Percentiles rank a stretch among this genome's conserved stretches.
Evolutionary conservation across 2,329 filamentous ascomycete genomes (phyloP).

Genomic region (Epicoccum sorghinum): DNA sequence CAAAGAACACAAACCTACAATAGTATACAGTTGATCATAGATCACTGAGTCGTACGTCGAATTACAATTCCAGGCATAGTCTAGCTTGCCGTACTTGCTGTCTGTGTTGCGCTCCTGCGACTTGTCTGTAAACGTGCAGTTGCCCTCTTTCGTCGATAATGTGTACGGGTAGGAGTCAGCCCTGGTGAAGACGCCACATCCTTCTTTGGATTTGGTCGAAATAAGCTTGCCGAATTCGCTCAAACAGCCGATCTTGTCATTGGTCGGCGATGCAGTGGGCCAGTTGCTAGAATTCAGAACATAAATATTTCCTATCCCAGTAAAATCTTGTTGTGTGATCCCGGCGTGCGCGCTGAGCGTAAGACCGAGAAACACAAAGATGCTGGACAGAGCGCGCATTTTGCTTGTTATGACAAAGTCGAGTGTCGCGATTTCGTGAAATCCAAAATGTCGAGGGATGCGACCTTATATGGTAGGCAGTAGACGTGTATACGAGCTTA

Average conservation of each 20-base stretch:
- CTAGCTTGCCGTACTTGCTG: slow-evolving; percentile 32
- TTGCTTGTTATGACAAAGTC: not conserved
- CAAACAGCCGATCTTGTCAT: slow-evolving; percentile 38
- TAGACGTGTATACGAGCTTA: not conserved
- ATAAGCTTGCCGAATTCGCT: slow-evolving; percentile 33
- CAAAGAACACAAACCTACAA: slow-evolving; percentile 22
- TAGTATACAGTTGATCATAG: slow-evolving; percentile 40
- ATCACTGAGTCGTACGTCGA: slow-evolving; percentile 22
- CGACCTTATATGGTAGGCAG: not conserved
- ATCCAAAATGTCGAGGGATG: not conserved
- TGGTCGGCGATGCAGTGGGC: slow-evolving; percentile 26
- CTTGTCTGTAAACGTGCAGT: slow-evolving; percentile 41
- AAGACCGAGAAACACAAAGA: slow-evolving; percentile 14
- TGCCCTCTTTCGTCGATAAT: slow-evolving; percentile 33
- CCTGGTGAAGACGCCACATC: slow-evolving; percentile 35
- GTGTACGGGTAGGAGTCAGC: slow-evolving; percentile 34
- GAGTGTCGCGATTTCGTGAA: not conserved
- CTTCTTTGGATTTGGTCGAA: slow-evolving; percentile 2
- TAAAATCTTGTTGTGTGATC: slow-evolving; percentile 35
- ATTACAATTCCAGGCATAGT: slow-evolving; percentile 38
- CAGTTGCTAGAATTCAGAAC: slow-evolving; percentile 40
- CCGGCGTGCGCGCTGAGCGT: slow-evolving; percentile 21
- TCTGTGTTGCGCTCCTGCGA: slow-evolving; percentile 38
- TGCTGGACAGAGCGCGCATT: slow-evolving; percentile 16
- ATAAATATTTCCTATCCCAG: slow-evolving; percentile 36